Evolutionary conservation across 768 basidiomycete species (phyloP).

Genomic region (Asterophora lycoperdoides): DNA sequence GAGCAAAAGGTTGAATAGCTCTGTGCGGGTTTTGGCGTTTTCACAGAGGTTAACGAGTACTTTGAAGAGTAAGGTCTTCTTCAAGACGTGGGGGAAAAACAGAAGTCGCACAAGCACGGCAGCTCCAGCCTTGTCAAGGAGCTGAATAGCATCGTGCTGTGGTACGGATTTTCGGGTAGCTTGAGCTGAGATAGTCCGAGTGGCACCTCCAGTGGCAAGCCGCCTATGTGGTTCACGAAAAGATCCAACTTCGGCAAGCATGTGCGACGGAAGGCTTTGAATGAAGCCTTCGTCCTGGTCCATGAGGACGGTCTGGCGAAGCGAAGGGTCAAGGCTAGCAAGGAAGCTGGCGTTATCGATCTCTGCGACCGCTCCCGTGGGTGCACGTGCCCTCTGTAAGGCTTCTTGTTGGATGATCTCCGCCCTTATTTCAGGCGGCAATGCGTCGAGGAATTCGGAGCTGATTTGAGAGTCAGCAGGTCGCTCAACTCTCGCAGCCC

Average conservation of each 20-base stretch:
- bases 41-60: conserved; percentile 95
- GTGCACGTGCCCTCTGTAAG: conserved; percentile 67
- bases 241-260: conserved; percentile 77
- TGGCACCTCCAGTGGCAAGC: conserved; percentile 24
- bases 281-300: conserved; percentile 86
- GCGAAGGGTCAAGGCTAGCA: conserved; percentile 82
- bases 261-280: conserved; percentile 75
- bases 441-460: conserved; percentile 90
- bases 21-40: conserved; percentile 85
- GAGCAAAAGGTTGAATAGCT: conserved; percentile 92
- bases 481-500: conserved; percentile 68
- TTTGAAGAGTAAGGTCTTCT: conserved; percentile 81
- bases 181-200: conserved; percentile 26
- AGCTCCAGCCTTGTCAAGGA: conserved; percentile 87
- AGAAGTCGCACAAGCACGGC: conserved; percentile 87
- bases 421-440: conserved; percentile 93
- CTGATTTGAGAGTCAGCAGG: conserved; percentile 87
- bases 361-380: conserved; percentile 58
- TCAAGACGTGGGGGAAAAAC: conserved; percentile 92
- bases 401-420: conserved; percentile 97
- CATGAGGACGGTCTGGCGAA: conserved; percentile 87
- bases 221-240: conserved; percentile 49
- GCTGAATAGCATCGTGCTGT: conserved; percentile 85
- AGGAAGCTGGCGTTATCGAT: conserved; percentile 91
- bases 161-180: conserved; percentile 46